Evolutionary conservation across 2,329 filamentous ascomycete species (phyloP).

Genomic region (Pezizomycotina sp.): DNA sequence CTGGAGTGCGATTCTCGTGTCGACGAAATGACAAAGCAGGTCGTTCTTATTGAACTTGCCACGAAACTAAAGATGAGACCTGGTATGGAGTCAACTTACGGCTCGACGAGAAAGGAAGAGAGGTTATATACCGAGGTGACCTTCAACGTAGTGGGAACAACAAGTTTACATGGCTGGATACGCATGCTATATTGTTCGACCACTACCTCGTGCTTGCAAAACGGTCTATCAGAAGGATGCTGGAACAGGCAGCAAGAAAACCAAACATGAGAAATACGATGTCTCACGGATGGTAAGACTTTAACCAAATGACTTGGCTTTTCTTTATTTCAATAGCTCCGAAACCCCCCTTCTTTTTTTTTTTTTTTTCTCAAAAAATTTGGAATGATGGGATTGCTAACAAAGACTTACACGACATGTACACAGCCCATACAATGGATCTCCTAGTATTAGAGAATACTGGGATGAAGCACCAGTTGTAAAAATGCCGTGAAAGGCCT

Average conservation of each 20-base stretch:
- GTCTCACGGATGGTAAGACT: constrained; percentile 68
- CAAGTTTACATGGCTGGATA: constrained; percentile 84
- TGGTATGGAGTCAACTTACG: constrained; percentile 77
- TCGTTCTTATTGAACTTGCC: constrained; percentile 69
- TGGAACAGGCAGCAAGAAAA: constrained; percentile 53
- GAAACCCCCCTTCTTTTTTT: not conserved
- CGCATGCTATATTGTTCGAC: constrained; percentile 83
- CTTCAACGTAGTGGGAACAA: constrained; percentile 76
- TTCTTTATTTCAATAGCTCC: not conserved
- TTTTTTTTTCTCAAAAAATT: constrained; percentile 1
- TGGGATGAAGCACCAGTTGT: constrained; percentile 76
- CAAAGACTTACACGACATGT: constrained; percentile 24
- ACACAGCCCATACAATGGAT: constrained; percentile 75
- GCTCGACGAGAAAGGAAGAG: constrained; percentile 79
- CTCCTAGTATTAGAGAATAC: constrained; percentile 71
- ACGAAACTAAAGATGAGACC: constrained; percentile 70
- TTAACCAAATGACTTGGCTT: constrained; percentile 7
- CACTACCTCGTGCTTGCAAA: constrained; percentile 87
- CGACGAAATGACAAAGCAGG: constrained; percentile 79
- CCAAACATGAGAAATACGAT: constrained; percentile 51
- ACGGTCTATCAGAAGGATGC: constrained; percentile 50
- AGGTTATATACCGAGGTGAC: constrained; percentile 77
- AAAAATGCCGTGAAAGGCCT: constrained; percentile 46
- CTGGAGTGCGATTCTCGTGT: constrained; percentile 84
- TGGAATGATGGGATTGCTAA: not conserved